These are phyloP conservation scores for Rickenella mellea DNA, from an alignment of 768 basidiomycete genomes.

Conservation along the genomic window DNA sequence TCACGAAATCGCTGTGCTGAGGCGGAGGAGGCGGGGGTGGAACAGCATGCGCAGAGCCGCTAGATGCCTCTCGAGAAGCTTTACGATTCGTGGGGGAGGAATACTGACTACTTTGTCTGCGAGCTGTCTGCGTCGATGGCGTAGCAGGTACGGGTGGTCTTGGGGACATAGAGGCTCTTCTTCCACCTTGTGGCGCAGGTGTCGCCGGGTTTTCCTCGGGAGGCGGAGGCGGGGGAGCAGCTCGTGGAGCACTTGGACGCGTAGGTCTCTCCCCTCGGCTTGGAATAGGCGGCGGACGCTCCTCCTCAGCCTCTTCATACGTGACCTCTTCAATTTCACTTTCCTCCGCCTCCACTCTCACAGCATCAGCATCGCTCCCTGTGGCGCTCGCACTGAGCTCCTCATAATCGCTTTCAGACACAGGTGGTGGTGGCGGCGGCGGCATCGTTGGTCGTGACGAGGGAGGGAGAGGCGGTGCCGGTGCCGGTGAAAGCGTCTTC, in stretches of 20 bases:
- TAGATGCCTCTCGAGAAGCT: too few relatives aligned
- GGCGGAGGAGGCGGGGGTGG: slow-evolving; percentile 41
- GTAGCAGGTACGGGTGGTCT: too few relatives aligned
- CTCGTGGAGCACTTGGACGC: background rate
- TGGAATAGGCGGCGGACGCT: slow-evolving; percentile 47
- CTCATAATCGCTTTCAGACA: slow-evolving; percentile 31
- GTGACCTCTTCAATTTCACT: slow-evolving; percentile 65
- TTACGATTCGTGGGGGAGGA: too few relatives aligned
- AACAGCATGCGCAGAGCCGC: slow-evolving; percentile 17
- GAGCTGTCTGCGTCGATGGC: too few relatives aligned
- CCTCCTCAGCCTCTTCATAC: slow-evolving; percentile 44
- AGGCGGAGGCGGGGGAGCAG: slow-evolving; percentile 9
- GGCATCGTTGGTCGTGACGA: slow-evolving; percentile 7
- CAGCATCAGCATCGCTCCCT: slow-evolving; percentile 46
- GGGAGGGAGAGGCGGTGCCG: slow-evolving; percentile 18
- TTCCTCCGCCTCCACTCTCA: slow-evolving; percentile 60
- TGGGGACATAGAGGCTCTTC: too few relatives aligned
- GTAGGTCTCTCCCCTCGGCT: slow-evolving; percentile 28
- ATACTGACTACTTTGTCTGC: too few relatives aligned
- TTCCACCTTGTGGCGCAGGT: background rate
- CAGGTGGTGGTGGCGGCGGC: slow-evolving; percentile 10
- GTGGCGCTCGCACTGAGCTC: slow-evolving; percentile 23
- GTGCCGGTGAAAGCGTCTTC: slow-evolving; percentile 8
- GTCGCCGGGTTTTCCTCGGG: slow-evolving; percentile 1
- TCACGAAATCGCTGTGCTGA: slow-evolving; percentile 40